Base-by-base conservation (phyloP, 1,139 yeast species). In the Blastobotrys niveus region DNA sequence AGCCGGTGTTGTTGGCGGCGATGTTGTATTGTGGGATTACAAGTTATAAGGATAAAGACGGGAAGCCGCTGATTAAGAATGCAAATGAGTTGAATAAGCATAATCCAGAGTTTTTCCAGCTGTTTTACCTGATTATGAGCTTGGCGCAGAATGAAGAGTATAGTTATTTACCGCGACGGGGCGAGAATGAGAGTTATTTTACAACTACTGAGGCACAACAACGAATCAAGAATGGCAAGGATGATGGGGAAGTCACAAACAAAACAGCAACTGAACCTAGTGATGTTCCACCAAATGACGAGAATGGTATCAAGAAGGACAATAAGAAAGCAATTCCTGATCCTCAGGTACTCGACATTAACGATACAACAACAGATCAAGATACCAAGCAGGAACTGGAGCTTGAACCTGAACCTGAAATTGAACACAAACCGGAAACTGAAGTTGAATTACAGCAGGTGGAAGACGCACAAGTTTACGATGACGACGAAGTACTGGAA, bases 1-100 rank as follows among this genome's bases (percentile, higher is more conserved):
- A 46, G 42, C 48, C 49, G 3, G 40, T 46, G 14, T 30, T 48
- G 21, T 38, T 48, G 17, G 45, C 46, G 9, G 49, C 49, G 7
- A 21, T 44, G 31, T 20, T 46, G 29, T 46, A 46, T 27, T 32
- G 39, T 20, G 43, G 34, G 12, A 31, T 46, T 21, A 46, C 49
- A 1, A 25, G 19, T 14, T 17, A 37, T 18, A 25, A 39, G 17
- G 12, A 17, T 19, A 34, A 34, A n/a, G 18, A 22, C 22, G 38
- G 37, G 12, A 30, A 25, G n/a, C 22, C 15, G 14, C 15, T 30
- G 7, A 42, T 45, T 8, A 18, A 18, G 10, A 26, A 38, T 22
- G 43, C 51, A 4, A 7, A 7, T 4, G 44, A 46, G 20, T 30
- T 48, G 27, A 40, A 38, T 22, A 14, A 25, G 9, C 24, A 26